Evolutionary conservation across 495 filamentous ascomycete species (phyloP).

Genomic region (Penicillium lagena): DNA sequence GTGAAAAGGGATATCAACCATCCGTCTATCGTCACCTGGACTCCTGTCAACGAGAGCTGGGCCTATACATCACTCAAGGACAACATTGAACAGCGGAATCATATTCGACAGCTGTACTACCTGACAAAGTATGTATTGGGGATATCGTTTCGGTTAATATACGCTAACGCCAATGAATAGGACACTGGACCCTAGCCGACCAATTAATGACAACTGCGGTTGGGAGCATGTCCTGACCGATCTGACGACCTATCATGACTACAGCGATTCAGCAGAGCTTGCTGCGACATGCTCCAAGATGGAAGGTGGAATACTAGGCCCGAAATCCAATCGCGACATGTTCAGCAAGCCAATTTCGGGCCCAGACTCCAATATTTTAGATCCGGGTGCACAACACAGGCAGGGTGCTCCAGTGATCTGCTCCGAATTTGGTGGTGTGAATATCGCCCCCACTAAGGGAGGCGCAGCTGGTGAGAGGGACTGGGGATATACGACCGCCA

Average conservation of each 20-base stretch:
- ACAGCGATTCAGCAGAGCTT: constrained; percentile 43
- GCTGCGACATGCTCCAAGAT: constrained; percentile 37
- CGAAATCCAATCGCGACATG: constrained; percentile 38
- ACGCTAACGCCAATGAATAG: constrained; percentile 5
- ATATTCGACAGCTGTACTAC: constrained; percentile 52
- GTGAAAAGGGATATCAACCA: constrained; percentile 55
- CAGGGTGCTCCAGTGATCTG: constrained; percentile 50
- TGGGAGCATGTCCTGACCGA: constrained; percentile 57
- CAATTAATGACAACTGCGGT: constrained; percentile 60
- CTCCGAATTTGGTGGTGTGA: constrained; percentile 54
- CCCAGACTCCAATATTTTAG: constrained; percentile 18
- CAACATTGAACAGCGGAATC: constrained; percentile 48
- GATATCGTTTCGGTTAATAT: too few species aligned
- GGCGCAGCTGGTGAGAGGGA: constrained; percentile 19
- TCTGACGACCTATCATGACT: constrained; percentile 57
- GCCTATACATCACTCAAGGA: constrained; percentile 45
- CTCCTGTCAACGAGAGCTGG: constrained; percentile 58
- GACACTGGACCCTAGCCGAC: constrained; percentile 49
- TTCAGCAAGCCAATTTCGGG: constrained; percentile 36
- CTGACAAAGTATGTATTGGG: constrained; percentile 44
- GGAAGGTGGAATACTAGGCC: constrained; percentile 36
- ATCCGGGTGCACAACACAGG: constrained; percentile 37
- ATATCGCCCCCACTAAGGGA: constrained; percentile 42
- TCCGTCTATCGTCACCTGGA: constrained; percentile 56
- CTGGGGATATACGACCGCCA: constrained; percentile 36